Evolutionary conservation across 2,329 filamentous ascomycete species (phyloP).

Genomic region (Diaporthe velutina): DNA sequence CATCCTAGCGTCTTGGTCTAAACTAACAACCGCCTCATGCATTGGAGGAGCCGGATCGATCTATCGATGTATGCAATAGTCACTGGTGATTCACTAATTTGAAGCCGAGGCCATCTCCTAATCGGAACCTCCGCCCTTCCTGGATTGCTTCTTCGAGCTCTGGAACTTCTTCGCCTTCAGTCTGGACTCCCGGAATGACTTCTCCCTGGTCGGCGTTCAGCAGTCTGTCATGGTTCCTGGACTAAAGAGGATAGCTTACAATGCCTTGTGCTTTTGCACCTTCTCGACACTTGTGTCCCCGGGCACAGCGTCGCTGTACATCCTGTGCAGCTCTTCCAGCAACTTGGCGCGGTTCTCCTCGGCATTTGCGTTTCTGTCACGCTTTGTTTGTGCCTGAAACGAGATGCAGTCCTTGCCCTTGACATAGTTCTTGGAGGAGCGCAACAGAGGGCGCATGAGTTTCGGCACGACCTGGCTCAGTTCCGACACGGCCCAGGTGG

Average conservation of each 20-base stretch:
- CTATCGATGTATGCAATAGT: not conserved
- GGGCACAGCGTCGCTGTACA: conserved; percentile 62
- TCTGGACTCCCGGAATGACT: conserved; percentile 59
- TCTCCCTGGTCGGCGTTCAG: conserved; percentile 54
- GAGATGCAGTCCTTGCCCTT: conserved; percentile 64
- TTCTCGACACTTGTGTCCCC: conserved; percentile 60
- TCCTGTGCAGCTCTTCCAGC: conserved; percentile 59
- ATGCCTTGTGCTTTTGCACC: conserved; percentile 60
- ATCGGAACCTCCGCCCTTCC: conserved; percentile 29
- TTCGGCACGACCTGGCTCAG: conserved; percentile 60
- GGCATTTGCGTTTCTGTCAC: conserved; percentile 64
- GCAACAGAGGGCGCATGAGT: conserved; percentile 59
- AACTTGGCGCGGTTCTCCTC: conserved; percentile 66
- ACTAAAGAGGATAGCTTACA: conserved; percentile 53
- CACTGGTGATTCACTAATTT: not conserved
- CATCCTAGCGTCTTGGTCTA: conserved; percentile 33
- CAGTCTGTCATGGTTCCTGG: conserved; percentile 36
- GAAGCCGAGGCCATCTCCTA: not conserved
- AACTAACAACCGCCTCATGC: not conserved
- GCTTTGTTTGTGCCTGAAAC: conserved; percentile 67
- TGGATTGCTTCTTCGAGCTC: conserved; percentile 60
- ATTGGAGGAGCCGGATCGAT: not conserved
- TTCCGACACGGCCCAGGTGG: conserved; percentile 63
- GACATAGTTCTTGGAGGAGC: conserved; percentile 68
- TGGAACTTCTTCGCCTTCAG: conserved; percentile 62